These are phyloP conservation scores for Serendipita sp. DNA, from an alignment of 768 basidiomycete species.

Conservation along the genomic window DNA sequence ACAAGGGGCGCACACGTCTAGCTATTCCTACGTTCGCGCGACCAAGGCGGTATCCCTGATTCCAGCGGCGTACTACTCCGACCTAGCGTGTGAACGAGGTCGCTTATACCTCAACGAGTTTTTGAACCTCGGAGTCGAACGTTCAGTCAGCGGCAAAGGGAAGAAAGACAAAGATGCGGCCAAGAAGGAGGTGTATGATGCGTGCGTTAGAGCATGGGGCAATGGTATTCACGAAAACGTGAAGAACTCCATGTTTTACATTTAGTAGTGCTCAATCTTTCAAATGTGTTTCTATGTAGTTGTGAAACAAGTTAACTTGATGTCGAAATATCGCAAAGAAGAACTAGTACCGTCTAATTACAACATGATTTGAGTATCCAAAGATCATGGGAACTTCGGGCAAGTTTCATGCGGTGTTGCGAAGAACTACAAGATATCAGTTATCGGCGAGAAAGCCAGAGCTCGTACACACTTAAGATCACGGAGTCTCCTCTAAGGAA, in stretches of 20 bases:
- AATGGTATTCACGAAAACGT: conserved; percentile 13
- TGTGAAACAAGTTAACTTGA: not conserved
- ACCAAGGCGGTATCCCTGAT: conserved; percentile 73
- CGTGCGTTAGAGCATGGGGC: conserved; percentile 41
- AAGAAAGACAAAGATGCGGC: conserved; percentile 25
- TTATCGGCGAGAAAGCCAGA: not conserved
- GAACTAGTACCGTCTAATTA: not conserved
- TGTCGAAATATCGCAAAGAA: not conserved
- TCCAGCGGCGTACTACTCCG: conserved; percentile 40
- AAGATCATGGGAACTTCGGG: too few species aligned
- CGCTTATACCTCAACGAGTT: conserved; percentile 63
- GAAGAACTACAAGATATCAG: not conserved
- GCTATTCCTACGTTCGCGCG: conserved; percentile 67
- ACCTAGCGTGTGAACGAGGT: conserved; percentile 69
- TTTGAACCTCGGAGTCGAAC: conserved; percentile 26
- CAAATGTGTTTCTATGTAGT: not conserved
- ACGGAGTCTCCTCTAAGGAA: conserved; percentile 80
- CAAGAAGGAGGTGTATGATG: conserved; percentile 36
- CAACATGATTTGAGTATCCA: not conserved
- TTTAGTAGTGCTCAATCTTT: conserved; percentile 5
- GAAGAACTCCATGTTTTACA: conserved; percentile 16
- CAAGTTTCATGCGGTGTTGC: not conserved
- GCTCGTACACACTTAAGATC: conserved; percentile 57
- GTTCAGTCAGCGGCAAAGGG: not conserved
- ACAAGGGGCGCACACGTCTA: conserved; percentile 48